phyloP scores from a whole-genome alignment of 768 basidiomycete species.

The Calocybe gangraenosa region DNA sequence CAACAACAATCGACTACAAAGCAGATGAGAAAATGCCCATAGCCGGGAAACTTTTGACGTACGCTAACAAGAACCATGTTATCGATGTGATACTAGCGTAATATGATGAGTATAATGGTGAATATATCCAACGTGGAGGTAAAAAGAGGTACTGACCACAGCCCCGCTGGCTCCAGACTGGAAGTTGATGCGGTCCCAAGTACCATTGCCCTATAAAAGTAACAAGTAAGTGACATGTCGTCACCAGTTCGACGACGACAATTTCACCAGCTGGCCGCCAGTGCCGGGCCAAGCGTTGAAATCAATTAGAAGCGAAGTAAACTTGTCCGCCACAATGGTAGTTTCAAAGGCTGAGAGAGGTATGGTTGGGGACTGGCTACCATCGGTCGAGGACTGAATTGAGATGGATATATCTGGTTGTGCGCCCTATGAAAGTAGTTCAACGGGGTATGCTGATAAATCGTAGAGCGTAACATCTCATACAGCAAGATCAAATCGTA shows the following conservation, averaged over 20 bases:
- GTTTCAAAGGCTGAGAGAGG: conserved; percentile 38
- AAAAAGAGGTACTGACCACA: conserved; percentile 20
- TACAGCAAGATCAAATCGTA: conserved; percentile 48
- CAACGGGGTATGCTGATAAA: not conserved
- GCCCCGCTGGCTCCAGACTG: conserved; percentile 46
- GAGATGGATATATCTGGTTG: conserved; percentile 41
- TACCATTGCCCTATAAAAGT: conserved; percentile 27
- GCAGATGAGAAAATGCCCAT: not conserved
- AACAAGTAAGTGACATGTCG: conserved; percentile 3
- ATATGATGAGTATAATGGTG: not conserved
- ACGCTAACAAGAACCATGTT: conserved; percentile 43
- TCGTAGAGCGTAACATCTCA: conserved; percentile 11
- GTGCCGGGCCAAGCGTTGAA: conserved; percentile 42
- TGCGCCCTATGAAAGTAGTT: conserved; percentile 28
- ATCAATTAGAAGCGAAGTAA: conserved; percentile 43
- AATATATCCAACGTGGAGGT: not conserved
- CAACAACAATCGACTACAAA: conserved; percentile 35
- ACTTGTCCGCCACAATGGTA: conserved; percentile 29
- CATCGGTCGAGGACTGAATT: conserved; percentile 35
- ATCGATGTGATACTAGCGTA: conserved; percentile 41
- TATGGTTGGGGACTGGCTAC: conserved; percentile 32
- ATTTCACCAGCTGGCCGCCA: conserved; percentile 30
- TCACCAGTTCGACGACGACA: not conserved
- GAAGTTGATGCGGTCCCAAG: conserved; percentile 48
- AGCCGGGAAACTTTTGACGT: conserved; percentile 8